phyloP scores from a whole-genome alignment of 2,329 filamentous ascomycete genomes.

The Seiridium cupressi region DNA sequence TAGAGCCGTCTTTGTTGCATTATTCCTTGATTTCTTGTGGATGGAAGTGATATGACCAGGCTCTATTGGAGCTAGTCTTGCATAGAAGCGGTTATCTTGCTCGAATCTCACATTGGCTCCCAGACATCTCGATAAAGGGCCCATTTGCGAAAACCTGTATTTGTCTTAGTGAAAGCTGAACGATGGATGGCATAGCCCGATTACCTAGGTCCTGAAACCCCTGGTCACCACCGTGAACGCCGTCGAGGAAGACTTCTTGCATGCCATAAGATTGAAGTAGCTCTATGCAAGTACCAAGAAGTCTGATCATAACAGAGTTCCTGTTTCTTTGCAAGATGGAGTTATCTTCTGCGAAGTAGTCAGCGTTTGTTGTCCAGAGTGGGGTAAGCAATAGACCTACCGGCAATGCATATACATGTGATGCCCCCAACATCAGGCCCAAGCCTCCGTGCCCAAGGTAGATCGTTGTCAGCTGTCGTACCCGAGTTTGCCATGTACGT shows the following conservation, averaged over 20 bases:
- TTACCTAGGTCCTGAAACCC: slow-evolving; percentile 52
- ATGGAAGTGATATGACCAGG: too few relatives aligned
- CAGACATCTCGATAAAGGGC: slow-evolving; percentile 56
- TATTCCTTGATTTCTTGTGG: too few relatives aligned
- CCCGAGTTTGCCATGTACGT: slow-evolving; percentile 49
- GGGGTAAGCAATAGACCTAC: slow-evolving; percentile 33
- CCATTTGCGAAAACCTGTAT: slow-evolving; percentile 56
- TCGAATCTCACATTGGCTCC: slow-evolving; percentile 33
- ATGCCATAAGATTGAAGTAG: slow-evolving; percentile 47
- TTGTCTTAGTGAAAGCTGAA: neutral
- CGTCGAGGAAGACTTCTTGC: slow-evolving; percentile 55
- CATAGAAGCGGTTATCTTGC: neutral
- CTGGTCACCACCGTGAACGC: slow-evolving; percentile 47
- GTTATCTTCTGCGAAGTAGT: slow-evolving; percentile 36
- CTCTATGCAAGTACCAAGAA: slow-evolving; percentile 52
- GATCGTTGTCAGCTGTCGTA: slow-evolving; percentile 45
- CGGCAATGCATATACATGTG: slow-evolving; percentile 58
- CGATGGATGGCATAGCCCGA: neutral
- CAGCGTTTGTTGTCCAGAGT: neutral
- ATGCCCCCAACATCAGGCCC: slow-evolving; percentile 53
- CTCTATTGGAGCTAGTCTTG: too few relatives aligned
- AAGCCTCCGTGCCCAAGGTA: slow-evolving; percentile 55
- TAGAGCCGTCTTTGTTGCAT: too few relatives aligned
- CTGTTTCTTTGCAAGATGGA: slow-evolving; percentile 40
- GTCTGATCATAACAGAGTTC: slow-evolving; percentile 49